These are phyloP conservation scores for Thermoascus crustaceus DNA, from an alignment of 2,329 filamentous ascomycete genomes.

Conservation along the genomic window DNA sequence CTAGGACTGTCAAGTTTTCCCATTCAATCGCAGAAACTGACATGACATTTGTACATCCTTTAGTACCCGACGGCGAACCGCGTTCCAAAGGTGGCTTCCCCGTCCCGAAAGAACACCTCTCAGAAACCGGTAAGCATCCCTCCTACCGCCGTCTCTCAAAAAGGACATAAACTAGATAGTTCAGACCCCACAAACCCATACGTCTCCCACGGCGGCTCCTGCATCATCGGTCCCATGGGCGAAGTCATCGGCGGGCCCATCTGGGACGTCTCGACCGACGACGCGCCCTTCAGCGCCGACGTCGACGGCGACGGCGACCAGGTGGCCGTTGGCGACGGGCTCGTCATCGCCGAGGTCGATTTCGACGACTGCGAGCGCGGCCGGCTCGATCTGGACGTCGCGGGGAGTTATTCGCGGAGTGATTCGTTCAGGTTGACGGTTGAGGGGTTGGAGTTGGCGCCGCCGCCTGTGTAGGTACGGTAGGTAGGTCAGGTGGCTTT, in stretches of 20 bases:
- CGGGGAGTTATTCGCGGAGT: slow-evolving; percentile 74
- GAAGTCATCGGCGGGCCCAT: slow-evolving; percentile 72
- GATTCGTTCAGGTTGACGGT: slow-evolving; percentile 55
- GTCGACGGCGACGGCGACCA: slow-evolving; percentile 1
- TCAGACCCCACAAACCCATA: slow-evolving; percentile 40
- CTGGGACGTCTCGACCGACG: slow-evolving; percentile 56
- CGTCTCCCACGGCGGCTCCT: slow-evolving; percentile 68
- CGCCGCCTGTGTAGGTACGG: slow-evolving; percentile 44
- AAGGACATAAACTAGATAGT: neutral
- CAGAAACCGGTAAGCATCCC: slow-evolving; percentile 35
- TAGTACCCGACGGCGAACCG: too few species aligned
- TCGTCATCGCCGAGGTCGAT: slow-evolving; percentile 68
- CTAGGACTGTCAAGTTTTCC: too few species aligned
- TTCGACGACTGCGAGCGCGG: slow-evolving; percentile 82
- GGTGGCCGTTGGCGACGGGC: slow-evolving; percentile 27
- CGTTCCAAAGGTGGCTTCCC: slow-evolving; percentile 6
- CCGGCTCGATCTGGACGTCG: slow-evolving; percentile 72
- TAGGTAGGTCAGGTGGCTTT: too few species aligned
- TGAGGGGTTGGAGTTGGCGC: slow-evolving; percentile 51
- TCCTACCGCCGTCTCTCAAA: slow-evolving; percentile 25
- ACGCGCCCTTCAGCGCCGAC: slow-evolving; percentile 43
- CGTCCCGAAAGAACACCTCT: slow-evolving; percentile 23
- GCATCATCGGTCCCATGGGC: slow-evolving; percentile 70
- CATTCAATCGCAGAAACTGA: too few species aligned
- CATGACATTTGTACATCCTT: too few species aligned